A percentile compares a stretch with the other conserved stretches of the same genome.
phyloP scores from a whole-genome alignment of 192 early-diverging fungal genomes.

The Spinellus fusiger region DNA sequence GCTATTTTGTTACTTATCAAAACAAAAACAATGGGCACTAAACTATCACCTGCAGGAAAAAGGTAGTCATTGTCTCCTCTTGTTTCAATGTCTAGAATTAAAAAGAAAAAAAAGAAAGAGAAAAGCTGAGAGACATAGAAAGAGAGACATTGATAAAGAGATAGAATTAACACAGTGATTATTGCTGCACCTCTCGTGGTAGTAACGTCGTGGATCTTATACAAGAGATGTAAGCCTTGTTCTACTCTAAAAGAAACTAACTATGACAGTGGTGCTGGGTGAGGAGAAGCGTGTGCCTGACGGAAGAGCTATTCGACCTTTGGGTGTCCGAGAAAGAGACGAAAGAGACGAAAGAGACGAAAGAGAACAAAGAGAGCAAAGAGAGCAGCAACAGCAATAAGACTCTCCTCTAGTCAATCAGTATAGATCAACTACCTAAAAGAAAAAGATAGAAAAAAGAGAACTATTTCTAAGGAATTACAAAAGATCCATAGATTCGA shows the following conservation, averaged over 20 bases:
- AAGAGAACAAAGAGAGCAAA: not conserved
- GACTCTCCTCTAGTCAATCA: no score
- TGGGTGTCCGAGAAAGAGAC: slow-evolving; percentile 22
- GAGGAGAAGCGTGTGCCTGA: slow-evolving; percentile 20
- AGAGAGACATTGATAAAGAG: not conserved
- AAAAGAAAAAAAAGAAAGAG: not conserved
- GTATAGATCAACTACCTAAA: no score
- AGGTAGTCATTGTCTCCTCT: no score
- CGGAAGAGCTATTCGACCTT: slow-evolving; percentile 26
- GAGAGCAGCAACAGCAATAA: not conserved
- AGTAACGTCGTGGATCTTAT: slow-evolving; percentile 27
- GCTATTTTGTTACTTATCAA: not conserved
- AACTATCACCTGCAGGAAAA: slow-evolving; percentile 25
- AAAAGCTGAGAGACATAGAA: not conserved
- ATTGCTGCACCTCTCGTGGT: slow-evolving; percentile 25
- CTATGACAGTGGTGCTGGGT: slow-evolving; percentile 20
- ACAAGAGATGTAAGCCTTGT: slow-evolving; percentile 34
- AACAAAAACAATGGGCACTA: slow-evolving; percentile 9
- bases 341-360: not conserved
- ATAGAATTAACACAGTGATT: slow-evolving; percentile 30
- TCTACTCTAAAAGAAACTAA: no score
- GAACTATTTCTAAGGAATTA: no score
- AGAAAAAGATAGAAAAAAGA: no score
- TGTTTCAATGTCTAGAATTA: no score
- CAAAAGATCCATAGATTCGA: no score